Conservation (phyloP, 176 grass and related monocot species). For the Aegilops bicornis region DNA sequence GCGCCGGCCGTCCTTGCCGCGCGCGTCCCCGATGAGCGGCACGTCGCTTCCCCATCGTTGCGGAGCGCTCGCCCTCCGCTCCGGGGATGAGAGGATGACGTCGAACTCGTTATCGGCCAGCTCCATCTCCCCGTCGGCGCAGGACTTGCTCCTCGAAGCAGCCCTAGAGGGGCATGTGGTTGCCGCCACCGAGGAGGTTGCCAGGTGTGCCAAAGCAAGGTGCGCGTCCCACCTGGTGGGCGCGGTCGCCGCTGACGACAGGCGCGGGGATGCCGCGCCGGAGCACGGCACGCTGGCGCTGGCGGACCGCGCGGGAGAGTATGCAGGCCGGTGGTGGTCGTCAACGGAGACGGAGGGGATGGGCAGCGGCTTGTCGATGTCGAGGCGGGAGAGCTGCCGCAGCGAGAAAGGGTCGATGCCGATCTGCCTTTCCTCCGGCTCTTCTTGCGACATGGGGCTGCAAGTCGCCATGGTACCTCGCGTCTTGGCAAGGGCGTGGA, state of each 20-base stretch:
- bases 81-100: constrained; percentile 16
- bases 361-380: constrained; percentile 54
- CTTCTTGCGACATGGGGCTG: constrained; percentile 9
- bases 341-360: constrained; percentile 58
- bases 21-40: constrained; percentile 24
- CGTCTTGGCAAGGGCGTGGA: not conserved
- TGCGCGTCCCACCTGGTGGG: constrained; percentile 11
- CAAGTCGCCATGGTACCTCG: not conserved
- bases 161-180: not conserved
- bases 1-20: constrained; percentile 5
- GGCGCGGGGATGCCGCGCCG: not conserved
- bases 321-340: not conserved
- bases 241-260: not conserved
- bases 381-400: constrained; percentile 43
- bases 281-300: constrained; percentile 28
- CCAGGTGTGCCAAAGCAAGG: not conserved
- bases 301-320: constrained; percentile 4
- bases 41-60: constrained; percentile 46
- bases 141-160: constrained; percentile 8
- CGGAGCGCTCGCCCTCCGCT: constrained; percentile 38
- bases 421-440: constrained; percentile 41
- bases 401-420: constrained; percentile 45
- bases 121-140: not conserved
- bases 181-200: not conserved
- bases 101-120: constrained; percentile 13